Percentiles rank a stretch among this genome's conserved stretches.
Evolutionary conservation across 768 basidiomycete genomes (phyloP).

Genomic region (Auricularia sp.): DNA sequence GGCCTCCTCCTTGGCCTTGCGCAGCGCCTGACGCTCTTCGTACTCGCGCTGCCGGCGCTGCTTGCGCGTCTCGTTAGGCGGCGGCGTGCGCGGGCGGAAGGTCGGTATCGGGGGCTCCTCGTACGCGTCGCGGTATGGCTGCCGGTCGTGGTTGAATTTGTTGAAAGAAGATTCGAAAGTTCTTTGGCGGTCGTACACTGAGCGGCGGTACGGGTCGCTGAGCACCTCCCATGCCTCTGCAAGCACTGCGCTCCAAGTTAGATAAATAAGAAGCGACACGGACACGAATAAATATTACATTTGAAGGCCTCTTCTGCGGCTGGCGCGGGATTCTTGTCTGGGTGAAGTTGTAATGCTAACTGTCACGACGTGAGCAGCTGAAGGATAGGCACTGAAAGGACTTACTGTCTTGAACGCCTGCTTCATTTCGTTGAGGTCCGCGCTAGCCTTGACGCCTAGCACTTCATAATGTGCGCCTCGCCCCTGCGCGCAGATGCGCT

Average conservation of each 20-base stretch:
- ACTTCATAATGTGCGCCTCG: neutral
- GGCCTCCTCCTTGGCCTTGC: too few species aligned
- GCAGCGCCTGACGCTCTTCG: slow-evolving; percentile 52
- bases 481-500: neutral
- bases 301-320: neutral
- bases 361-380: neutral
- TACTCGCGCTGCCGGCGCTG: slow-evolving; percentile 37
- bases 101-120: neutral
- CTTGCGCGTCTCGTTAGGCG: neutral
- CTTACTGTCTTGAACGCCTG: neutral
- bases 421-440: neutral
- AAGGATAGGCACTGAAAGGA: neutral
- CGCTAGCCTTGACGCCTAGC: neutral
- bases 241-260: neutral
- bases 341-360: neutral
- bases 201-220: neutral
- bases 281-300: neutral
- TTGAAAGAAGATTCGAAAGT: too few species aligned
- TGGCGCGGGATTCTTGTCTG: neutral
- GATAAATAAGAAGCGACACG: neutral
- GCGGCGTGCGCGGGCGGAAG: neutral
- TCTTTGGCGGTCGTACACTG: neutral
- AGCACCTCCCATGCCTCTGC: neutral
- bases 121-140: neutral
- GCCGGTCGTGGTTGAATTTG: too few species aligned